Evolutionary conservation across 768 basidiomycete species (phyloP).

Genomic region (Suillus subluteus): DNA sequence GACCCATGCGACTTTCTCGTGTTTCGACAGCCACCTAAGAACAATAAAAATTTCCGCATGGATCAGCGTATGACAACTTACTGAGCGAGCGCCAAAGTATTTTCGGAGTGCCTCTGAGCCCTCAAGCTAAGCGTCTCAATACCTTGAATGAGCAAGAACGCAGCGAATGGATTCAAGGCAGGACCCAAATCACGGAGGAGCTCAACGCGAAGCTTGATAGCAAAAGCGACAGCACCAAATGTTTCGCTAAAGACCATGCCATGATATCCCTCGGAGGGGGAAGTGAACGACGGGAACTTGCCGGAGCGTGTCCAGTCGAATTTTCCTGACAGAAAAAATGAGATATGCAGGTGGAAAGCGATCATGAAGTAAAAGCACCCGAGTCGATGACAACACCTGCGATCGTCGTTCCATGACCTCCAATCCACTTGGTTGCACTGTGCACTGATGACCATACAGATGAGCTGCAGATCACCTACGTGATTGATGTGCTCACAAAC

Average conservation of each 20-base stretch:
- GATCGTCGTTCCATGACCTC: constrained; percentile 69
- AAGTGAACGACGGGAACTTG: constrained; percentile 59
- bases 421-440: constrained; percentile 70
- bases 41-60: not conserved
- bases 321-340: constrained; percentile 41
- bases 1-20: constrained; percentile 75
- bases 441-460: constrained; percentile 39
- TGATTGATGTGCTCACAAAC: constrained; percentile 36
- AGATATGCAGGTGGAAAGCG: not conserved
- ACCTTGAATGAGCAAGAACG: constrained; percentile 62
- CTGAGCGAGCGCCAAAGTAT: constrained; percentile 56
- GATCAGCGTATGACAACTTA: constrained; percentile 19
- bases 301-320: constrained; percentile 60
- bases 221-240: constrained; percentile 55
- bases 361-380: constrained; percentile 38
- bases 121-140: constrained; percentile 66
- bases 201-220: constrained; percentile 54
- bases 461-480: not conserved
- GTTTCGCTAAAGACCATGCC: constrained; percentile 53
- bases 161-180: constrained; percentile 56
- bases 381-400: constrained; percentile 65
- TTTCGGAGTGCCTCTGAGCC: constrained; percentile 58
- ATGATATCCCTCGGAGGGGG: constrained; percentile 60
- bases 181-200: constrained; percentile 57
- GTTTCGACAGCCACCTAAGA: constrained; percentile 55